phyloP scores from a whole-genome alignment of 2,329 filamentous ascomycete genomes.

The Paraconiothyrium brasiliense region DNA sequence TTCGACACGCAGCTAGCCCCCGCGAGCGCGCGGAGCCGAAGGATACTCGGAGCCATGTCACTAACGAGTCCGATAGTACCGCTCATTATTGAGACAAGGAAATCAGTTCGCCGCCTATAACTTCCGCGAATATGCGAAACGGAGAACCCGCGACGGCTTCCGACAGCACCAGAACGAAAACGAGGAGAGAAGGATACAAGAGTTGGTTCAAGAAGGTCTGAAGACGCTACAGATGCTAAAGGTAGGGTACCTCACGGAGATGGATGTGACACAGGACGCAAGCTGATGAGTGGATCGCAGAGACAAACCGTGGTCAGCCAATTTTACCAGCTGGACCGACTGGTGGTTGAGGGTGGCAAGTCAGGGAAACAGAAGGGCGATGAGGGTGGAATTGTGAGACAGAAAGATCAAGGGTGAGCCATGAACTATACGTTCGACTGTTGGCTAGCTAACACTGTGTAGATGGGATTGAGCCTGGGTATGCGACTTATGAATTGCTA shows the following conservation, averaged over 20 bases:
- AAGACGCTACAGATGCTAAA: constrained; percentile 90
- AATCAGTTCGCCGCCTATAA: constrained; percentile 93
- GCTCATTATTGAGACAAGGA: constrained; percentile 86
- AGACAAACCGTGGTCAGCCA: constrained; percentile 94
- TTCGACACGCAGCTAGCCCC: background rate
- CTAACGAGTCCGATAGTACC: constrained; percentile 70
- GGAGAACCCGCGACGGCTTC: constrained; percentile 90
- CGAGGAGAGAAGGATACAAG: constrained; percentile 82
- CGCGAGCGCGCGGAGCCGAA: background rate
- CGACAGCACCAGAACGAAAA: constrained; percentile 77
- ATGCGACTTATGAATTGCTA: background rate
- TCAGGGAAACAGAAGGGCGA: constrained; percentile 76
- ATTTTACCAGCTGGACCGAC: constrained; percentile 89
- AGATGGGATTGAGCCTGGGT: constrained; percentile 20
- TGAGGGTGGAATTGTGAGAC: constrained; percentile 73
- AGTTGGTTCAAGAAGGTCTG: constrained; percentile 86
- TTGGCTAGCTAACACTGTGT: background rate
- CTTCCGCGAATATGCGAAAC: constrained; percentile 94
- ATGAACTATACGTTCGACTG: background rate
- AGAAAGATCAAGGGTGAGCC: constrained; percentile 80
- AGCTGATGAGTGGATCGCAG: constrained; percentile 64
- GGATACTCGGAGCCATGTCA: background rate
- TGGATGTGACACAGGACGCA: constrained; percentile 17
- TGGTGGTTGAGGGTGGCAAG: constrained; percentile 91
- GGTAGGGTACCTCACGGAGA: constrained; percentile 62